These are phyloP conservation scores for Hyaloscypha bicolor DNA, from an alignment of 495 filamentous ascomycete species.

Conservation along the genomic window DNA sequence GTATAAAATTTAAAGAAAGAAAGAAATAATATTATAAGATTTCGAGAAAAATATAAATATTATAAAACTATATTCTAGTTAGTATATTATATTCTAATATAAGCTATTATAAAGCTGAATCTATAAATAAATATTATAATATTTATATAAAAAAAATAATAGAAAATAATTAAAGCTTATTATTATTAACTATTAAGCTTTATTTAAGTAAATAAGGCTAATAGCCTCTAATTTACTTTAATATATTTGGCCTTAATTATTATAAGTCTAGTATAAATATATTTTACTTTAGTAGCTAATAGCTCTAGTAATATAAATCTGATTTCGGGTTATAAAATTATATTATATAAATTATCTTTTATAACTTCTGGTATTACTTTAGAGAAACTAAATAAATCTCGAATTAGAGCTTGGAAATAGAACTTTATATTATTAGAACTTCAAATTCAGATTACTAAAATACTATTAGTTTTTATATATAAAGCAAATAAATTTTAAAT, in stretches of 20 bases:
- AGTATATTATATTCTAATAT: conserved; percentile 1
- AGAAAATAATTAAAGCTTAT: neutral
- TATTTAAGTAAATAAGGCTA: neutral
- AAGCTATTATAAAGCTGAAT: neutral
- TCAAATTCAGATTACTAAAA: no score
- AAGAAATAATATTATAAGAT: neutral
- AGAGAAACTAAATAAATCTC: no score
- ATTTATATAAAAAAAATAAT: neutral
- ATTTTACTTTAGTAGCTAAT: neutral
- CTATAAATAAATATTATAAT: neutral
- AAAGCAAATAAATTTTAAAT: no score
- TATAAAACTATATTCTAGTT: neutral
- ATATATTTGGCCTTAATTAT: no score
- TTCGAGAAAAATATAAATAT: neutral
- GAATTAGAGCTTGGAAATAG: no score
- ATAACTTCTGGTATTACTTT: no score
- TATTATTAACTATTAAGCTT: no score
- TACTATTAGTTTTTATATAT: no score
- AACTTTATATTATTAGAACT: no score
- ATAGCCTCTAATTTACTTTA: neutral
- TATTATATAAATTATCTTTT: no score
- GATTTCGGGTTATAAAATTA: neutral
- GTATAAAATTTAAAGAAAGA: neutral
- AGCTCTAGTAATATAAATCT: neutral
- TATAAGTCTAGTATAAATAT: neutral